phyloP scores from a whole-genome alignment of 805 yeast genomes.

The Candida glaebosa region DNA sequence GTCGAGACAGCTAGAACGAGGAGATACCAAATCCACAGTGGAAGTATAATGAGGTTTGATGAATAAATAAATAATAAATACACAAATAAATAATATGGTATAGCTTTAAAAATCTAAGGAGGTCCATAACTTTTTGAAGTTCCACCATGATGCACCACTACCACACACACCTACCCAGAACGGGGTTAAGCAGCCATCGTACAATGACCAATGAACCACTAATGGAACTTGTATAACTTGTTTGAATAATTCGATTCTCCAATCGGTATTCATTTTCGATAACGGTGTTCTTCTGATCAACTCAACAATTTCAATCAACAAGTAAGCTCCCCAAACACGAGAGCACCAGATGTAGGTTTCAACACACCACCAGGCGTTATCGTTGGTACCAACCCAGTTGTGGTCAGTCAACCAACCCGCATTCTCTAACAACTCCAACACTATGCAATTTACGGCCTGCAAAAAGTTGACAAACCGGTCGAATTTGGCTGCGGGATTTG shows the following conservation, averaged over 20 bases:
- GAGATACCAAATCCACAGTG: slow-evolving; percentile 5
- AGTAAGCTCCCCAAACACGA: slow-evolving; percentile 42
- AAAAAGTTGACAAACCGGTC: slow-evolving; percentile 33
- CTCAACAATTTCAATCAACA: slow-evolving; percentile 37
- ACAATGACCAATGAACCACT: slow-evolving; percentile 43
- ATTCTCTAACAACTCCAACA: slow-evolving; percentile 39
- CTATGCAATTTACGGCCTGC: slow-evolving; percentile 39
- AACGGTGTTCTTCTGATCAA: slow-evolving; percentile 38
- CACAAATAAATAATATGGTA: neutral
- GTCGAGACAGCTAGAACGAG: slow-evolving; percentile 52
- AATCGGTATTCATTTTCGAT: slow-evolving; percentile 29
- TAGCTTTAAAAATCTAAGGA: slow-evolving; percentile 26
- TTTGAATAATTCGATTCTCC: slow-evolving; percentile 34
- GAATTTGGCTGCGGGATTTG: slow-evolving; percentile 20
- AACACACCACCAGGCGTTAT: slow-evolving; percentile 40
- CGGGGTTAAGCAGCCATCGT: slow-evolving; percentile 42
- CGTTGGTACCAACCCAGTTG: slow-evolving; percentile 40
- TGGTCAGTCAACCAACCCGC: slow-evolving; percentile 47
- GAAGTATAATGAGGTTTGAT: neutral
- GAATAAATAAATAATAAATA: slow-evolving; percentile 1
- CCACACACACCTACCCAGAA: slow-evolving; percentile 49
- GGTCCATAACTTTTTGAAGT: slow-evolving; percentile 32
- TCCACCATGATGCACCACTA: slow-evolving; percentile 42
- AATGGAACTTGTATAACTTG: slow-evolving; percentile 40
- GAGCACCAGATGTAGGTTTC: slow-evolving; percentile 44